Evolutionary conservation across 805 yeast species (phyloP), one percentile per base, ranked within the genome.

Genomic region (Lipomyces chichibuensis): DNA sequence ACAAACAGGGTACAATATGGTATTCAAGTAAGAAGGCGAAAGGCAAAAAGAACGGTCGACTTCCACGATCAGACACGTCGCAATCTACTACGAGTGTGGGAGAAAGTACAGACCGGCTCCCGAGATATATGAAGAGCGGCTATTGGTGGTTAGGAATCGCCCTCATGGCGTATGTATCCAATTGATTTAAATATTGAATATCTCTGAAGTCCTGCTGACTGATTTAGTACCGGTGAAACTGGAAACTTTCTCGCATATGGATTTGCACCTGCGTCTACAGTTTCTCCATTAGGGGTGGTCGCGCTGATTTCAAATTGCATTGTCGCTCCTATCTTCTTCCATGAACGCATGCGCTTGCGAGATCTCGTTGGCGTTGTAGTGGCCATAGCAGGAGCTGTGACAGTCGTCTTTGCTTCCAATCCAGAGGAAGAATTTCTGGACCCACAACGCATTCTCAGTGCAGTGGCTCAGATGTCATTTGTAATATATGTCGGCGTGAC

Each of bases 181-280:
- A 7, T 13, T 14, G 14, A 37, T 14, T n/a, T 0, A 20, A 8
- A 13, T 7, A 23, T 2, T 0, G 29, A 8, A 13, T 7, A 23
- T 2, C 13, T 57, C n/a, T 9, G 29, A 14, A n/a, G 9, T 6
- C 35, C 11, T 20, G 14, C 32, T 57, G 46, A 43, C 11, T 25
- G 55, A 37, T 13, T 32, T 73, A 52, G 69, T 2, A 62, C 76
- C 2, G 85, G 86, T 3, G 86, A 84, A 66, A 72, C 78, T 11
- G 82, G 84, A 8, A 83, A 82, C 70, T 82, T 84, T 66, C 73
- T 83, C 9, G 84, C 85, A 14, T 83, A 82, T 69, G 86, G 86
- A 0, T 74, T 82, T 56, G 82, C 84, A 0, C 84, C 84, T 0
- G 83, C 83, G 4, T 78, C 82, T 11, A 76, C 82, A 2, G 84